These are phyloP conservation scores for Phytophthora brassicae DNA, from an alignment of 352 stramenopile species.

Conservation along the genomic window DNA sequence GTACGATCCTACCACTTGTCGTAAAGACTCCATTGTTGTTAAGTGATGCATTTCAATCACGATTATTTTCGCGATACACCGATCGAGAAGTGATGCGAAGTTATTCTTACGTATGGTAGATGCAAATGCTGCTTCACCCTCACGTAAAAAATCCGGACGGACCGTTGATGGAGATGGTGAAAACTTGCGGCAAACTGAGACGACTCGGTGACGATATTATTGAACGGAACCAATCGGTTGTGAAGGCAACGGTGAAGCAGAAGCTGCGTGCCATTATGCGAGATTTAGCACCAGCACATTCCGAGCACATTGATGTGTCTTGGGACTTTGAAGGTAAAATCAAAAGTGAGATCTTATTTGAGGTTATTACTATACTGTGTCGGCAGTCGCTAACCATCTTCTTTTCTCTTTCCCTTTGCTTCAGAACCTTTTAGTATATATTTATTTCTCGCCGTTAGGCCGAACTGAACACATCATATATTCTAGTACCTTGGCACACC, in stretches of 20 bases:
- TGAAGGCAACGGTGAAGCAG: slow-evolving; percentile 1
- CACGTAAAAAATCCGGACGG: background rate
- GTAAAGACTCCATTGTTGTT: slow-evolving; percentile 1
- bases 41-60: background rate
- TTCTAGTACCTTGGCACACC: too few relatives aligned
- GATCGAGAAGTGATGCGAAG: slow-evolving; percentile 6
- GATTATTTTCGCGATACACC: slow-evolving; percentile 11
- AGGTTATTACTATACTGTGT: too few relatives aligned
- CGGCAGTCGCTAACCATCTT: too few relatives aligned
- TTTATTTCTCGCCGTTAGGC: too few relatives aligned
- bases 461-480: too few relatives aligned
- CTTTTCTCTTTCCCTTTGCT: too few relatives aligned
- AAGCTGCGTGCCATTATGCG: background rate
- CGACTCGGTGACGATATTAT: slow-evolving; percentile 1
- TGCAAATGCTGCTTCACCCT: slow-evolving; percentile 9
- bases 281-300: background rate
- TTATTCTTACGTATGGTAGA: slow-evolving; percentile 3
- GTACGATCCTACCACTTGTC: background rate
- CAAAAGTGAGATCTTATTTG: too few relatives aligned
- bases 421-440: too few relatives aligned
- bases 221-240: slow-evolving; percentile 2
- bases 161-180: slow-evolving; percentile 2
- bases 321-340: too few relatives aligned
- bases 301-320: background rate
- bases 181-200: background rate